These are phyloP conservation scores for Coccomyxa subellipsoidea DNA, from an alignment of 163 green algal species.

Conservation along the genomic window DNA sequence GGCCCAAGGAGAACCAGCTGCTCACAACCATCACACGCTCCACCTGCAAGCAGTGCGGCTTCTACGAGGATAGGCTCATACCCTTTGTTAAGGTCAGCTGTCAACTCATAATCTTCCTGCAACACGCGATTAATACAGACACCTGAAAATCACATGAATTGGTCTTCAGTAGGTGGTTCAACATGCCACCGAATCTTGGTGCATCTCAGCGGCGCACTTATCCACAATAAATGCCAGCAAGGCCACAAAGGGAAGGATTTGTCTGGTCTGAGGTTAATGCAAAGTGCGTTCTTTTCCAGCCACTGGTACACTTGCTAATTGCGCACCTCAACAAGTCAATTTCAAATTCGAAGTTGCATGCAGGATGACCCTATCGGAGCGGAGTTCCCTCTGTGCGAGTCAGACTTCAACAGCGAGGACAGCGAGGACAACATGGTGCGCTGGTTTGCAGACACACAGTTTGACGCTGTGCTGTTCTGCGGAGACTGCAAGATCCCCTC, in stretches of 20 bases:
- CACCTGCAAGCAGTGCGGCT: slow-evolving; percentile 1
- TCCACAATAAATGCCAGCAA: too few species aligned
- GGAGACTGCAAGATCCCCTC: background rate
- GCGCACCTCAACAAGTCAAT: too few species aligned
- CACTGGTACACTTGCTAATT: too few species aligned
- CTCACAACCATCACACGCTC: background rate
- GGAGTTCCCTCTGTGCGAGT: background rate
- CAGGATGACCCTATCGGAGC: background rate
- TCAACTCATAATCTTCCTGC: background rate
- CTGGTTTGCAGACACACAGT: background rate
- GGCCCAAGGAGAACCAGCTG: background rate
- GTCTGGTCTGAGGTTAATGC: too few species aligned
- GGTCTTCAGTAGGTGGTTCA: too few species aligned
- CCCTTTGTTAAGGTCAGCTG: background rate
- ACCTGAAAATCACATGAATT: too few species aligned
- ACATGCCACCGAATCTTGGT: too few species aligned
- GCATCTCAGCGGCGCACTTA: too few species aligned
- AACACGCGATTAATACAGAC: too few species aligned
- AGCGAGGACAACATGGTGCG: background rate
- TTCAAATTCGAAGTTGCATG: too few species aligned
- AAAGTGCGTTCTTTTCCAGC: too few species aligned
- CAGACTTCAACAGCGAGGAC: background rate
- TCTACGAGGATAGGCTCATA: background rate
- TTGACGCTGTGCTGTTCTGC: background rate
- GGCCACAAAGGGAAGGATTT: too few species aligned